These are phyloP conservation scores for Boletus reticulatus DNA, from an alignment of 768 basidiomycete genomes.

Conservation along the genomic window DNA sequence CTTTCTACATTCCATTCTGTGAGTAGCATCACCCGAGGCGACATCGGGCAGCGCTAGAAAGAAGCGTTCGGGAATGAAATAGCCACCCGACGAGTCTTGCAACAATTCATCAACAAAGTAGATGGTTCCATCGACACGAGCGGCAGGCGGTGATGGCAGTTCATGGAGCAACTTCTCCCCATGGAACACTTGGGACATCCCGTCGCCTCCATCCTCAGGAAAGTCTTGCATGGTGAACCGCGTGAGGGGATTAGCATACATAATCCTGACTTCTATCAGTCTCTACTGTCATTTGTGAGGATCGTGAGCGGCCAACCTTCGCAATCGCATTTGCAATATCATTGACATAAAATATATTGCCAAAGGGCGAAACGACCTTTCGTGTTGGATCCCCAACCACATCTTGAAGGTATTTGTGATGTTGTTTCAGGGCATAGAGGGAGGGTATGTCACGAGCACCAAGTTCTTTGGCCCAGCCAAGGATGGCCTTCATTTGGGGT, in stretches of 20 bases:
- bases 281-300: too few species aligned
- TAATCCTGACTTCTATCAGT: not conserved
- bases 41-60: not conserved
- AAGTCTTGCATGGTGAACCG: not conserved
- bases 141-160: not conserved
- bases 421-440: constrained; percentile 7
- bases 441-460: constrained; percentile 29
- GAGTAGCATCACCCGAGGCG: too few species aligned
- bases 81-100: not conserved
- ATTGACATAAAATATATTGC: not conserved
- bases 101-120: not conserved
- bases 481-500: constrained; percentile 5
- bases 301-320: not conserved
- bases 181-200: not conserved
- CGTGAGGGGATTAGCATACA: not conserved
- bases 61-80: constrained; percentile 16
- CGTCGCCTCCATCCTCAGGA: not conserved
- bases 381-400: not conserved
- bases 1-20: too few species aligned
- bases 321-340: not conserved
- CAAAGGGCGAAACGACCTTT: not conserved
- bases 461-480: constrained; percentile 29
- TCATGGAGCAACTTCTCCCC: not conserved
- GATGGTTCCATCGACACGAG: not conserved
- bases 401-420: not conserved